Evolutionary conservation across 495 filamentous ascomycete genomes (phyloP).

Genomic region (Trichoderma parareesei): DNA sequence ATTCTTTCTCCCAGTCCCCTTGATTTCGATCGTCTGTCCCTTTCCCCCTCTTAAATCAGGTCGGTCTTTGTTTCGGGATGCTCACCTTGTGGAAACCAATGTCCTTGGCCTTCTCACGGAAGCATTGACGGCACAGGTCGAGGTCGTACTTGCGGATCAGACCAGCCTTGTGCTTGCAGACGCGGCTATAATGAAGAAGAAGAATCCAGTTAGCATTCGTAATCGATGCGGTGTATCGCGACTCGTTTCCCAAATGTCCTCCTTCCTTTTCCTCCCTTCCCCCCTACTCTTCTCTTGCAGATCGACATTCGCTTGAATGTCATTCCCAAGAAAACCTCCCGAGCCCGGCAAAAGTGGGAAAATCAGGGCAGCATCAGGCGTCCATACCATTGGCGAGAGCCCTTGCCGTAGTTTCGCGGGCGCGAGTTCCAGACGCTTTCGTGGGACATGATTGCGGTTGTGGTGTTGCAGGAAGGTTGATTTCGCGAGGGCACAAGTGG

Average conservation of each 20-base stretch:
- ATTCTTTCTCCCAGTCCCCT: not conserved
- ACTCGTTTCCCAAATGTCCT: conserved; percentile 15
- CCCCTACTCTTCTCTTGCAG: too few species aligned
- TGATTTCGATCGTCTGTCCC: not conserved
- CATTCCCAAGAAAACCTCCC: not conserved
- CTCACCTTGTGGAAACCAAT: conserved; percentile 97
- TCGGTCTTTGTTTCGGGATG: not conserved
- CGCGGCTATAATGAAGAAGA: conserved; percentile 55
- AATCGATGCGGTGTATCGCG: conserved; percentile 6
- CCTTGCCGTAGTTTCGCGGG: conserved; percentile 94
- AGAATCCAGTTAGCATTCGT: conserved; percentile 13
- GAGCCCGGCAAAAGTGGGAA: not conserved
- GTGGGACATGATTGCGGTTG: conserved; percentile 76
- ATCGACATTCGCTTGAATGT: not conserved
- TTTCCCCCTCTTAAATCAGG: not conserved
- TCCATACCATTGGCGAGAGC: conserved; percentile 77
- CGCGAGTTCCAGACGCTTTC: conserved; percentile 99
- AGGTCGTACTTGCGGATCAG: conserved; percentile 98
- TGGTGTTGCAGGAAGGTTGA: conserved; percentile 8
- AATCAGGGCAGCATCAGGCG: not conserved
- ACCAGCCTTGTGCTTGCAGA: conserved; percentile 92
- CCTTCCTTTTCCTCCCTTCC: not conserved
- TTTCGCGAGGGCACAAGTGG: conserved; percentile 11
- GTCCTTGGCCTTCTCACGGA: conserved; percentile 91
- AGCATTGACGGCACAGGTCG: conserved; percentile 99